A percentile compares a stretch with the other conserved stretches of the same genome.
phyloP scores from a whole-genome alignment of 176 grass and related monocot species.

The Triticum turgidum region DNA sequence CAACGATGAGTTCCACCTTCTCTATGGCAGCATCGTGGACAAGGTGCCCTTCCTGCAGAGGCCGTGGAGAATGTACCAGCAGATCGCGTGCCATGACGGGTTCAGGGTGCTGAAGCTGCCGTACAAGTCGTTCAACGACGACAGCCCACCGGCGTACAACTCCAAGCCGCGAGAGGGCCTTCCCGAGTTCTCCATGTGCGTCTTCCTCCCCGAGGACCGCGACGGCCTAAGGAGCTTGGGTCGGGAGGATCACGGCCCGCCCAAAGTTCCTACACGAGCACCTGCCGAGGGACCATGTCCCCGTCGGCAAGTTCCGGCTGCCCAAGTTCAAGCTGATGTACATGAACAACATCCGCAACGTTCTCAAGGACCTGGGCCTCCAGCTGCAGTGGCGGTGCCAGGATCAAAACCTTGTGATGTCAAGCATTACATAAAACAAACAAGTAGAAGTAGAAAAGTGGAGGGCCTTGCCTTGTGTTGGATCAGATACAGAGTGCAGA shows the following conservation, averaged over 20 bases:
- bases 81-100: neutral
- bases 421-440: no score
- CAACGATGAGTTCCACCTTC: neutral
- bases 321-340: slow-evolving; percentile 39
- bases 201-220: slow-evolving; percentile 37
- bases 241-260: neutral
- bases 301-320: slow-evolving; percentile 2
- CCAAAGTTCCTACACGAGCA: slow-evolving; percentile 19
- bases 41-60: neutral
- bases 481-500: no score
- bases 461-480: no score
- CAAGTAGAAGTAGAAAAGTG: no score
- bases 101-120: slow-evolving; percentile 23
- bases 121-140: neutral
- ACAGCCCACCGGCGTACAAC: neutral
- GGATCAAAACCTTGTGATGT: no score
- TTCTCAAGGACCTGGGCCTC: neutral
- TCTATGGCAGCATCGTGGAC: neutral
- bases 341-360: neutral
- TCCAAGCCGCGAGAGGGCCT: neutral
- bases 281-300: neutral
- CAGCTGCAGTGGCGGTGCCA: no score
- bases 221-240: neutral
- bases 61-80: neutral
- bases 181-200: slow-evolving; percentile 30